These are phyloP conservation scores for Selenicereus undatus DNA, from an alignment of 148 eudicot species.

Conservation along the genomic window DNA sequence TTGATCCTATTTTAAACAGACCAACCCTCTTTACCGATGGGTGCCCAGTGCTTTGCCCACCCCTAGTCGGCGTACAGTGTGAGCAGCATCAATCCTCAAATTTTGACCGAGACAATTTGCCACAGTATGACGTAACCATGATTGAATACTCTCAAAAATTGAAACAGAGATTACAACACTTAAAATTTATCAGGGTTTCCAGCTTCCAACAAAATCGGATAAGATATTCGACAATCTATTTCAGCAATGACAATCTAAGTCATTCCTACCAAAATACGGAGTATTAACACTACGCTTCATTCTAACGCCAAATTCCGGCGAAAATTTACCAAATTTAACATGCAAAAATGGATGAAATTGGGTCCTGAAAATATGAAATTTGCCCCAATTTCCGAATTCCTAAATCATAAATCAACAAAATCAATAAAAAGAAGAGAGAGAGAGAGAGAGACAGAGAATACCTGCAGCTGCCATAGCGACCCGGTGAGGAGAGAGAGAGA, in stretches of 20 bases:
- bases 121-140: neutral
- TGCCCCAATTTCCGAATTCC: neutral
- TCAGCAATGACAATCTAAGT: neutral
- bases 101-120: neutral
- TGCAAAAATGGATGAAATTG: neutral
- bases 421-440: neutral
- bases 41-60: too few relatives aligned
- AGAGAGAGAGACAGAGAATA: slow-evolving; percentile 20
- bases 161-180: neutral
- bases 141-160: neutral
- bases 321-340: neutral
- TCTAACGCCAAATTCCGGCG: neutral
- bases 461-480: neutral
- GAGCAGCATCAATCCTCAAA: too few relatives aligned
- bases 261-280: too few relatives aligned
- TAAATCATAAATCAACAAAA: too few relatives aligned
- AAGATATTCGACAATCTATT: neutral
- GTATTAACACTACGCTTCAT: neutral
- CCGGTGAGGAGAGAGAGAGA: neutral
- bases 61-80: too few relatives aligned
- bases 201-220: neutral
- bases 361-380: neutral
- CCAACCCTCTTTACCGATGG: too few relatives aligned
- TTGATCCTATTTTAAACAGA: too few relatives aligned
- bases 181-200: neutral